A percentile compares a stretch with the other conserved stretches of the same genome.
These are phyloP conservation scores for Camellia japonica DNA, from an alignment of 148 eudicot genomes.

Conservation along the genomic window DNA sequence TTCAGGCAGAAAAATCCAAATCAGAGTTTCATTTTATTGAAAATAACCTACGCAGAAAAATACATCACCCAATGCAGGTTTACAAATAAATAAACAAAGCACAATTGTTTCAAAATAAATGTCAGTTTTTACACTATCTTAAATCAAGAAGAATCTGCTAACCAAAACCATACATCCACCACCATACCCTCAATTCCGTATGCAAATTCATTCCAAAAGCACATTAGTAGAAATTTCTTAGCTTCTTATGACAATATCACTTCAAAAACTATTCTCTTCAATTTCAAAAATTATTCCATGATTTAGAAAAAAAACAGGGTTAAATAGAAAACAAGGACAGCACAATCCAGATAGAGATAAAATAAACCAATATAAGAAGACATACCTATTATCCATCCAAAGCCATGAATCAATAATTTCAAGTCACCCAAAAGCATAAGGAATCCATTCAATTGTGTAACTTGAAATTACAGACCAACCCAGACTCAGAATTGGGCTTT, in stretches of 20 bases:
- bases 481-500: not conserved
- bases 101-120: too few relatives aligned
- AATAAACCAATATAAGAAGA: not conserved
- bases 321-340: not conserved
- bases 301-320: not conserved
- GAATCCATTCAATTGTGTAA: not conserved
- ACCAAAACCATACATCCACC: not conserved
- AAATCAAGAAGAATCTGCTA: not conserved
- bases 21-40: not conserved
- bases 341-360: not conserved
- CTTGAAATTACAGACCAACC: constrained; percentile 7
- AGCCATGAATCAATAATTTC: not conserved
- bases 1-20: not conserved
- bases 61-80: not conserved
- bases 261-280: not conserved
- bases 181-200: constrained; percentile 1
- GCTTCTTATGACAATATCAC: not conserved
- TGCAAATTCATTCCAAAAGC: constrained; percentile 1
- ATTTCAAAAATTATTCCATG: not conserved
- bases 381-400: not conserved
- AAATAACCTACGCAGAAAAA: not conserved
- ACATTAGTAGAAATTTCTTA: not conserved
- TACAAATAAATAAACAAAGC: too few relatives aligned
- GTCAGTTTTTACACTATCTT: not conserved
- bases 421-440: not conserved